Percentiles rank a stretch among this genome's conserved stretches.
These are phyloP conservation scores for Boletus reticuloceps DNA, from an alignment of 768 basidiomycete species.

Conservation along the genomic window DNA sequence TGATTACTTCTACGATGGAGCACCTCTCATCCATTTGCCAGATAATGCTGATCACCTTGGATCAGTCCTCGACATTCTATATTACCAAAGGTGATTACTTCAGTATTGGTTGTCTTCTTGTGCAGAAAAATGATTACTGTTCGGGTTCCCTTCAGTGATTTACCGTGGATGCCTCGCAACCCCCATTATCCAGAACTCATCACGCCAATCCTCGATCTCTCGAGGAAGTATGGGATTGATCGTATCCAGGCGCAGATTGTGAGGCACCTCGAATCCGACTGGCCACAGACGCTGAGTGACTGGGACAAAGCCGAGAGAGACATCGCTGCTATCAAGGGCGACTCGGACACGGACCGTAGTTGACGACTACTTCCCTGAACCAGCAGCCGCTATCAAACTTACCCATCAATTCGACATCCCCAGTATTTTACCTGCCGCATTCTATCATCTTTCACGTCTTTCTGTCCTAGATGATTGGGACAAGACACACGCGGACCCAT, in stretches of 20 bases:
- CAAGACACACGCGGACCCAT: not conserved
- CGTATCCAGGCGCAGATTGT: constrained; percentile 3
- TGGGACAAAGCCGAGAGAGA: constrained; percentile 12
- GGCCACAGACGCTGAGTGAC: constrained; percentile 10
- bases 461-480: constrained; percentile 20
- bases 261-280: constrained; percentile 4
- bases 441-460: constrained; percentile 43
- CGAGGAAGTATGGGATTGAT: constrained; percentile 12
- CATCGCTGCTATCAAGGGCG: not conserved
- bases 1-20: not conserved
- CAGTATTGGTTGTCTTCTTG: not conserved
- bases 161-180: constrained; percentile 5
- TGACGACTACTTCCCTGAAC: constrained; percentile 18
- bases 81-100: constrained; percentile 8
- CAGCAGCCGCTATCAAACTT: constrained; percentile 37
- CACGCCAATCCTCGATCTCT: constrained; percentile 7
- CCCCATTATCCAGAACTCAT: not conserved
- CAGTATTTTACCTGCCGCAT: constrained; percentile 45
- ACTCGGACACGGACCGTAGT: not conserved
- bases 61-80: constrained; percentile 6
- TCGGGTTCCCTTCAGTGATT: not conserved
- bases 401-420: constrained; percentile 40
- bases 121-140: not conserved
- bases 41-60: constrained; percentile 10
- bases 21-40: constrained; percentile 3